A percentile compares a stretch with the other conserved stretches of the same genome.
Evolutionary conservation across 306 rosid species (phyloP).

Genomic region (Begonia masoniana): DNA sequence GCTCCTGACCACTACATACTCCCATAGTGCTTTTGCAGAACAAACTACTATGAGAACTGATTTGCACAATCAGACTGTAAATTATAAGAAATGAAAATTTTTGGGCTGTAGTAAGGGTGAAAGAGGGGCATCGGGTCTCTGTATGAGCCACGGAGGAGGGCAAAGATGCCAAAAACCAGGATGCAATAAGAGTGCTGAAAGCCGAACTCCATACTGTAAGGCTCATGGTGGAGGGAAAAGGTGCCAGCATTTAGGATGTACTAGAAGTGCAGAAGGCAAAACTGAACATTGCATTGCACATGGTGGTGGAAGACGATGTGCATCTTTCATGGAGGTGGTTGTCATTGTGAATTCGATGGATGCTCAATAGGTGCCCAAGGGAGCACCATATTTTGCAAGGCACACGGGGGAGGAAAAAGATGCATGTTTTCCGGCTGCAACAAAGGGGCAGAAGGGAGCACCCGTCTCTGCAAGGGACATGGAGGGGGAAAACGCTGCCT

Average conservation of each 20-base stretch:
- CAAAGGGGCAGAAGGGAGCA: slow-evolving; percentile 50
- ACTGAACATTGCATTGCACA: not conserved
- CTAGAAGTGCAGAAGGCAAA: not conserved
- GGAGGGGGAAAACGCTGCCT: slow-evolving; percentile 65
- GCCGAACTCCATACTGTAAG: slow-evolving; percentile 55
- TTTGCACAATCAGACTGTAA: not conserved
- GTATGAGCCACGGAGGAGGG: slow-evolving; percentile 63
- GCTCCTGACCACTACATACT: not conserved
- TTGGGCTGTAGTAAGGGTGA: slow-evolving; percentile 25
- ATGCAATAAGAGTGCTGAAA: slow-evolving; percentile 54
- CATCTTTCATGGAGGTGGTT: not conserved
- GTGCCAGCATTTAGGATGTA: not conserved
- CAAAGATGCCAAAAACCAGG: slow-evolving; percentile 59
- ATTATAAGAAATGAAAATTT: not conserved
- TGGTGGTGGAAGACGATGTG: not conserved
- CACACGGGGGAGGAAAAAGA: slow-evolving; percentile 14
- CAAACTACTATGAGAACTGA: not conserved
- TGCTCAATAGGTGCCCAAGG: slow-evolving; percentile 63
- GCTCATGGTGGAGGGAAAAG: slow-evolving; percentile 10
- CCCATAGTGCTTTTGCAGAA: not conserved
- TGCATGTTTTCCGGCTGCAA: slow-evolving; percentile 37
- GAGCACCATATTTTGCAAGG: slow-evolving; percentile 48
- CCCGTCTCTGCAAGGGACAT: slow-evolving; percentile 54
- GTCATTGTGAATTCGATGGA: slow-evolving; percentile 10
- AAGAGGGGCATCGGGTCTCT: slow-evolving; percentile 51